Conservation (phyloP, 495 filamentous ascomycete genomes). For the Opeltia flavorubescens region DNA sequence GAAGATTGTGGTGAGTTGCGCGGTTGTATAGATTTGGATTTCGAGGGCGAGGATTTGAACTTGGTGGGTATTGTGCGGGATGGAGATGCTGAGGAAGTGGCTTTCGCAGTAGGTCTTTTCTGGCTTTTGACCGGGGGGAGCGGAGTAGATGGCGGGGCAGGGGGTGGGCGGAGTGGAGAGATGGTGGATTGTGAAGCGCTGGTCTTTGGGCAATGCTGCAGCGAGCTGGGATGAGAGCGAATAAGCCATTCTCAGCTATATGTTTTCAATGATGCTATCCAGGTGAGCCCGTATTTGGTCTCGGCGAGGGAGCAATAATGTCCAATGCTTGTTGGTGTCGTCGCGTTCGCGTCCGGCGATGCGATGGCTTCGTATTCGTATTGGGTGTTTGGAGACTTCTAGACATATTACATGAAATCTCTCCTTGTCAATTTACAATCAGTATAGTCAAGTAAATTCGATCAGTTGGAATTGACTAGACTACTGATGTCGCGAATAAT, state of each 20-base stretch:
- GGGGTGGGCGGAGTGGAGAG: slow-evolving; percentile 69
- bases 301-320: neutral
- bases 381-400: too few species aligned
- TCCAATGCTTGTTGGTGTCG: too few species aligned
- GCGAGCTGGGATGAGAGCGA: slow-evolving; percentile 33
- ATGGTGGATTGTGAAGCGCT: slow-evolving; percentile 66
- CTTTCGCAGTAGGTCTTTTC: slow-evolving; percentile 74
- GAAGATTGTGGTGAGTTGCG: slow-evolving; percentile 72
- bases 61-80: slow-evolving; percentile 27
- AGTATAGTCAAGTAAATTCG: too few species aligned
- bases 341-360: too few species aligned
- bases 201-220: slow-evolving; percentile 52
- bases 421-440: too few species aligned
- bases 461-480: too few species aligned
- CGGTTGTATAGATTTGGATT: slow-evolving; percentile 52
- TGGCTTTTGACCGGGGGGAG: slow-evolving; percentile 52
- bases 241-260: too few species aligned
- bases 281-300: too few species aligned
- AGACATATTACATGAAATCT: too few species aligned
- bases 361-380: neutral
- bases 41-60: slow-evolving; percentile 57
- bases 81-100: slow-evolving; percentile 70
- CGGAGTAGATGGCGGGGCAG: slow-evolving; percentile 61
- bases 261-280: too few species aligned
- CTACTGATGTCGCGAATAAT: too few species aligned